phyloP scores from a whole-genome alignment of 2,329 filamentous ascomycete species.

The Beauveria caledonica region DNA sequence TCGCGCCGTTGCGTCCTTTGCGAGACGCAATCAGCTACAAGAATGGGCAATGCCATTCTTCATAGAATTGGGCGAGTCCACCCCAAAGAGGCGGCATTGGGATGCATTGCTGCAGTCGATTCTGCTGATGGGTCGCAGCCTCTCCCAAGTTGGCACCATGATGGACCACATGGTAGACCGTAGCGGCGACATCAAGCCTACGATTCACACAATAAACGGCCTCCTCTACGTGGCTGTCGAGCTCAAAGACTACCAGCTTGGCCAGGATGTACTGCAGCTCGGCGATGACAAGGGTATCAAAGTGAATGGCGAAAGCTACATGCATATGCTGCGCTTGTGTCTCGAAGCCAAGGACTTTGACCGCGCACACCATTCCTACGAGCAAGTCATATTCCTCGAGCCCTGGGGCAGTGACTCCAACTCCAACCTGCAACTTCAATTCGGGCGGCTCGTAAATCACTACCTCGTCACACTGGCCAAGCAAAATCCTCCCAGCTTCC shows the following conservation, averaged over 20 bases:
- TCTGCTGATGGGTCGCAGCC: conserved; percentile 57
- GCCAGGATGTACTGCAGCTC: conserved; percentile 64
- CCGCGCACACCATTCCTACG: conserved; percentile 59
- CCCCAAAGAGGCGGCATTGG: conserved; percentile 50
- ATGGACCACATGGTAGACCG: conserved; percentile 66
- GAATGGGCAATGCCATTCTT: conserved; percentile 58
- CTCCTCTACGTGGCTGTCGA: conserved; percentile 66
- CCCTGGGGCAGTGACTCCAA: conserved; percentile 33
- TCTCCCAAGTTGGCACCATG: conserved; percentile 41
- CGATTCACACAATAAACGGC: conserved; percentile 66
- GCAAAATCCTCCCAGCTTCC: conserved; percentile 53
- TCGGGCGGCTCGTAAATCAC: conserved; percentile 58
- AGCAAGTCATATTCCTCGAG: conserved; percentile 28
- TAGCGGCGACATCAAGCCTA: conserved; percentile 43
- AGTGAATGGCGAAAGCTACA: conserved; percentile 61
- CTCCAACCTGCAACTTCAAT: conserved; percentile 39
- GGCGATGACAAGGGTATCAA: conserved; percentile 56
- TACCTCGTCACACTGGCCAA: conserved; percentile 63
- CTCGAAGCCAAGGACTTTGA: conserved; percentile 65
- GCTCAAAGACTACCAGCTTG: conserved; percentile 61
- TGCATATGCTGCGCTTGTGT: conserved; percentile 68
- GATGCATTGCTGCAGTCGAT: conserved; percentile 69
- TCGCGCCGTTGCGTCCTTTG: conserved; percentile 36
- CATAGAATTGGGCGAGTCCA: conserved; percentile 38
- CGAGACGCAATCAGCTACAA: conserved; percentile 48